Evolutionary conservation across 202 grass and related monocot species (phyloP).

Genomic region (Schoenoplectus triqueter): DNA sequence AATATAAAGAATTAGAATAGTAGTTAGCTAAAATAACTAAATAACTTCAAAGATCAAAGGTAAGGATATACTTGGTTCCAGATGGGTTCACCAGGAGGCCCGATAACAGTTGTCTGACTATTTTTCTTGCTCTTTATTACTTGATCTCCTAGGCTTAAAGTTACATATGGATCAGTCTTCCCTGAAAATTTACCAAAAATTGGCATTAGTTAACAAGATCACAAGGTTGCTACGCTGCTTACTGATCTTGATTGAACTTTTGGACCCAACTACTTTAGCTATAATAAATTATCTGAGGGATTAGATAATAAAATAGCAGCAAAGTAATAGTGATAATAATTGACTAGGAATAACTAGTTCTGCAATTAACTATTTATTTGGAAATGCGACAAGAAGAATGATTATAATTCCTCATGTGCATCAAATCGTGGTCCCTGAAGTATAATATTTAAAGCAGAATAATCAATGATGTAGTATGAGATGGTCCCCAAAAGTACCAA

Average conservation of each 20-base stretch:
- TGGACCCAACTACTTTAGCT: not conserved
- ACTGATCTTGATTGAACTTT: not conserved
- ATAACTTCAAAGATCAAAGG: conserved; percentile 27
- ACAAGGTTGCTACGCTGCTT: not conserved
- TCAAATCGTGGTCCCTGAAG: not conserved
- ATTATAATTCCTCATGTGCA: not conserved
- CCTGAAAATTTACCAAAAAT: conserved; percentile 52
- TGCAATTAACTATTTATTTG: not conserved
- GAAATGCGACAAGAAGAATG: not conserved
- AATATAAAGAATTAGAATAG: not conserved
- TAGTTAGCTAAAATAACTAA: conserved; percentile 18
- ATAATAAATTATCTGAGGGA: not conserved
- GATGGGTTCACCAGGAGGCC: conserved; percentile 72
- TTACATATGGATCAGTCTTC: conserved; percentile 93
- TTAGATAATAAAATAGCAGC: not conserved
- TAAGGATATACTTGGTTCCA: conserved; percentile 80
- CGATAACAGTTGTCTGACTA: conserved; percentile 94
- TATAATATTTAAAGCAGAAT: not conserved
- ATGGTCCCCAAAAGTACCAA: not conserved
- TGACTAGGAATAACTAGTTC: not conserved
- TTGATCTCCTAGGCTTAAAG: conserved; percentile 88
- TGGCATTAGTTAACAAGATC: not conserved
- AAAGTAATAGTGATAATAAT: not conserved
- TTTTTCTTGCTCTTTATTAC: conserved; percentile 97
- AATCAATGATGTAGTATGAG: not conserved